Percentiles rank a stretch among this genome's conserved stretches.
Conservation (phyloP, 1,139 yeast genomes). For the Spencermartinsiella ligniputridi region DNA sequence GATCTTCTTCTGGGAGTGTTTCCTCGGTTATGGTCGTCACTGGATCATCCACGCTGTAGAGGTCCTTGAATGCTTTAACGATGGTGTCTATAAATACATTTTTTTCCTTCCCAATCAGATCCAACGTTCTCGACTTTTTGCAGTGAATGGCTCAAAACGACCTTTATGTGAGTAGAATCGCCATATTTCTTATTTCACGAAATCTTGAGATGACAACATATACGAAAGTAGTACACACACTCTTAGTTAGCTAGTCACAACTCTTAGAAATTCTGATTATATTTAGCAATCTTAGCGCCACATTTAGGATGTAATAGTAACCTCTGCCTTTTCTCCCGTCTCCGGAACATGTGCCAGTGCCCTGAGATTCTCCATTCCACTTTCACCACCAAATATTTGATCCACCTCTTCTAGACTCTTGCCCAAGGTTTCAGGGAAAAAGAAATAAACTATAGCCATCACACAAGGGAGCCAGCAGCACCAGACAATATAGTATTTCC, state of each 20-base stretch:
- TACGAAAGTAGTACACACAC: too few species aligned
- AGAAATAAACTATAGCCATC: constrained; percentile 33
- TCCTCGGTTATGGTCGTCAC: constrained; percentile 18
- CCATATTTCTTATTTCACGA: too few species aligned
- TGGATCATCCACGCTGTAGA: constrained; percentile 12
- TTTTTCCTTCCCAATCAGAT: constrained; percentile 43
- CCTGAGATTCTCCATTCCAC: background rate
- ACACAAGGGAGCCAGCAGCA: constrained; percentile 5
- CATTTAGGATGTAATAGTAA: too few species aligned
- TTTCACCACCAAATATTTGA: constrained; percentile 26
- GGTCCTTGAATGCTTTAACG: constrained; percentile 35
- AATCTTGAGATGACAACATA: too few species aligned
- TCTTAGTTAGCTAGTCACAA: too few species aligned
- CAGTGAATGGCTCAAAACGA: too few species aligned
- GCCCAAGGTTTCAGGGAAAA: constrained; percentile 44
- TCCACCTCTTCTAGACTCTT: constrained; percentile 44
- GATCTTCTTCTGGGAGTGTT: constrained; percentile 46
- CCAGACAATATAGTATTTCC: constrained; percentile 30
- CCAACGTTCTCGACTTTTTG: too few species aligned
- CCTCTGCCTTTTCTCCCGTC: too few species aligned
- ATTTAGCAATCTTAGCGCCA: too few species aligned
- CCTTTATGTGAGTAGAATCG: too few species aligned
- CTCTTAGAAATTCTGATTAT: too few species aligned
- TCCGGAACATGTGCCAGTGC: background rate
- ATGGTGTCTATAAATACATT: constrained; percentile 49